Evolutionary conservation across 805 yeast species (phyloP).

Genomic region (Kregervanrija fluxuum): DNA sequence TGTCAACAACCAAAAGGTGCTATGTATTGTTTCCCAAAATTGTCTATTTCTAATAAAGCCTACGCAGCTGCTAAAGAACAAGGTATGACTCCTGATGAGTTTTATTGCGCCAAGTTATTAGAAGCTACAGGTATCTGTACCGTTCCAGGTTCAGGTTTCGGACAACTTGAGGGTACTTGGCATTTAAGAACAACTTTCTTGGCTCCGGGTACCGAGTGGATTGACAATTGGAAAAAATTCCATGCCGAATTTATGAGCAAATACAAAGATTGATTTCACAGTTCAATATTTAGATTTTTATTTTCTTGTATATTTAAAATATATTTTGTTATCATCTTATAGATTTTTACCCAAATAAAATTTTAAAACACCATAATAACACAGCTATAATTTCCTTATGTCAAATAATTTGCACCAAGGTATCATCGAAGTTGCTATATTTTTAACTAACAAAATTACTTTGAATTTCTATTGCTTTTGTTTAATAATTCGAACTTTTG

Average conservation of each 20-base stretch:
- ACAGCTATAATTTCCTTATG: too few species aligned
- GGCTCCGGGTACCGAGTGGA: constrained; percentile 93
- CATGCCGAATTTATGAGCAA: constrained; percentile 63
- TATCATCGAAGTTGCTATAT: too few species aligned
- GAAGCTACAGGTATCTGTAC: constrained; percentile 93
- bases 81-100: constrained; percentile 69
- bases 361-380: too few species aligned
- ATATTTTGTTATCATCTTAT: too few species aligned
- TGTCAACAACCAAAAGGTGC: constrained; percentile 96
- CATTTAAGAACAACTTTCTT: constrained; percentile 95
- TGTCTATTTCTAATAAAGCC: constrained; percentile 60
- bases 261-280: constrained; percentile 28
- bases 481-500: too few species aligned
- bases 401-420: too few species aligned
- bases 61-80: constrained; percentile 49
- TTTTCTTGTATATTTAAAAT: neutral
- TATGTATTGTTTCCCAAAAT: constrained; percentile 89
- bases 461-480: too few species aligned
- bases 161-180: constrained; percentile 82
- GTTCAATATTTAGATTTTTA: neutral
- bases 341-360: too few species aligned
- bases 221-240: constrained; percentile 68
- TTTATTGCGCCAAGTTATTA: constrained; percentile 77
- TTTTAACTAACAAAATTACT: too few species aligned
- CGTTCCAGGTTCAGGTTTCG: constrained; percentile 96